Percentiles rank a stretch among this genome's conserved stretches.
Evolutionary conservation across 202 grass and related monocot genomes (phyloP).

Genomic region (Panicum hallii): DNA sequence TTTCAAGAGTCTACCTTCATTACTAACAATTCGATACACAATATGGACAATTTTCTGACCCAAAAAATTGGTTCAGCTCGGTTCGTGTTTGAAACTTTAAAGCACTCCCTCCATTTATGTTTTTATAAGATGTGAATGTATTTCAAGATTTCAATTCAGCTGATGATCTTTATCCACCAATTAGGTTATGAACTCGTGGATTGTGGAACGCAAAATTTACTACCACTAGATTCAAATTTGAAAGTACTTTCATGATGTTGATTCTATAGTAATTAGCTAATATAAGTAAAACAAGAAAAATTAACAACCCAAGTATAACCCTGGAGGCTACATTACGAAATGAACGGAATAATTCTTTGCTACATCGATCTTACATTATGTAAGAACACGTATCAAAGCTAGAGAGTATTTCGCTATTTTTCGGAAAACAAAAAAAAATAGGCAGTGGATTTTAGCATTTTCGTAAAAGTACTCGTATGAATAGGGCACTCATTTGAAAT

Average conservation of each 20-base stretch:
- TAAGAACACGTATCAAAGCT: background rate
- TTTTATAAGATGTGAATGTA: background rate
- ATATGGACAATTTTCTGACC: background rate
- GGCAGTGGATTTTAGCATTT: background rate
- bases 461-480: background rate
- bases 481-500: background rate
- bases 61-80: no score
- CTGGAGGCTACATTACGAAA: background rate
- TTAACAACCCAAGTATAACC: background rate
- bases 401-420: background rate
- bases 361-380: background rate
- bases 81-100: no score
- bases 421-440: no score
- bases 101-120: no score
- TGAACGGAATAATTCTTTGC: background rate
- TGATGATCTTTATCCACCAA: background rate
- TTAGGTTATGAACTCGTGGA: background rate
- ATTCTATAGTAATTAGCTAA: no score
- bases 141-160: background rate
- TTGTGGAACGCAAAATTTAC: no score
- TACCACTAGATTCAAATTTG: no score
- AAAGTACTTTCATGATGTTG: no score
- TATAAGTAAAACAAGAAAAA: no score
- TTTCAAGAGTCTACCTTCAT: no score
- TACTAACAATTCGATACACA: background rate